Evolutionary conservation across 2,329 filamentous ascomycete genomes (phyloP).

Genomic region (Leptosphaerulina australis): DNA sequence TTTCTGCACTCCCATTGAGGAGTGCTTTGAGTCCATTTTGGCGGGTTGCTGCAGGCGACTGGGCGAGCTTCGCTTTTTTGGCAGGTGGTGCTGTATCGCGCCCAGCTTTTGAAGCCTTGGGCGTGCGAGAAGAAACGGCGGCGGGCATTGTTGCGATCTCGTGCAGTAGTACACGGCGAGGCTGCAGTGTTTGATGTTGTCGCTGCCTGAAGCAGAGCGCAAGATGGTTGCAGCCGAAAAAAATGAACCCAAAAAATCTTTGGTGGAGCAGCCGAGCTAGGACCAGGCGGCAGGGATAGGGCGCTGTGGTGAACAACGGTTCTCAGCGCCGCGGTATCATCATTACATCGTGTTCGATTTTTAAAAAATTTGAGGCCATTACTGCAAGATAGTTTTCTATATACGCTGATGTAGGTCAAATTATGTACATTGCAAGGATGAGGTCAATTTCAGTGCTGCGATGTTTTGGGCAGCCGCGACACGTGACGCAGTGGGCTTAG

Average conservation of each 20-base stretch:
- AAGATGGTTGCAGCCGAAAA: slow-evolving; percentile 30
- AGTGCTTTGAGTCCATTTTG: slow-evolving; percentile 44
- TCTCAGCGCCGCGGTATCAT: slow-evolving; percentile 7
- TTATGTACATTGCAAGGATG: slow-evolving; percentile 11
- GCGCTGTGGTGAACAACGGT: slow-evolving; percentile 8
- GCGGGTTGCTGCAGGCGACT: slow-evolving; percentile 29
- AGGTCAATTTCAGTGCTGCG: not conserved
- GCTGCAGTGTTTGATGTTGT: slow-evolving; percentile 14
- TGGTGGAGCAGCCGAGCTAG: slow-evolving; percentile 18
- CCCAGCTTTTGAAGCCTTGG: slow-evolving; percentile 24
- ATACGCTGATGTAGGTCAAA: not conserved
- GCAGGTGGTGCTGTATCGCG: slow-evolving; percentile 43
- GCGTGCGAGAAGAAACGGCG: slow-evolving; percentile 37
- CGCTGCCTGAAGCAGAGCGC: slow-evolving; percentile 34
- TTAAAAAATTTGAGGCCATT: not conserved
- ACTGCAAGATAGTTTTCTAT: not conserved
- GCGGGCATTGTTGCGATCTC: slow-evolving; percentile 39
- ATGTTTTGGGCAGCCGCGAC: slow-evolving; percentile 12
- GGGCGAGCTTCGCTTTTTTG: slow-evolving; percentile 48
- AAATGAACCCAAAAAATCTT: slow-evolving; percentile 15
- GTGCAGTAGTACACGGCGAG: slow-evolving; percentile 19
- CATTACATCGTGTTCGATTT: not conserved
- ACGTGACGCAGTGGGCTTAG: slow-evolving; percentile 22
- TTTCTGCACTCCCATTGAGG: slow-evolving; percentile 37
- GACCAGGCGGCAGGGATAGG: slow-evolving; percentile 18